Percentiles rank a stretch among this genome's conserved stretches.
Evolutionary conservation across 2,329 filamentous ascomycete genomes (phyloP).

Genomic region (Aspergillus fumigatus): DNA sequence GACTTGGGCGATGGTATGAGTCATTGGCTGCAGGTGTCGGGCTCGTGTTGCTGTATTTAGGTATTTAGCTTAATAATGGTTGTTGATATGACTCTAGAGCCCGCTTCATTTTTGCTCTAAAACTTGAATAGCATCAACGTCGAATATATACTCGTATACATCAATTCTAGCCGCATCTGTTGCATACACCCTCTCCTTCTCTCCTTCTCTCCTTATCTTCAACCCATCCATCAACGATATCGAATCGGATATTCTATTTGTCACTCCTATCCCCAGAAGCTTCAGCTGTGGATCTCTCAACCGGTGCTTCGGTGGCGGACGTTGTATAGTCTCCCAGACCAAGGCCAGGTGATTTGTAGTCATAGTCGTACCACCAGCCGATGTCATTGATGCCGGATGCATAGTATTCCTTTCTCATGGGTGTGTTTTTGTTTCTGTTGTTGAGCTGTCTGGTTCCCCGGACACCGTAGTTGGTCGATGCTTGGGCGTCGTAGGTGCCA

Average conservation of each 20-base stretch:
- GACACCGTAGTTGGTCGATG: neutral
- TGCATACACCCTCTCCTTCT: neutral
- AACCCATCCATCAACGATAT: neutral
- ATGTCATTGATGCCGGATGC: neutral
- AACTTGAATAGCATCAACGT: too few relatives aligned
- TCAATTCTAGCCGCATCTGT: neutral
- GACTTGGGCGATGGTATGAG: neutral
- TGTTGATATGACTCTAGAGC: too few relatives aligned
- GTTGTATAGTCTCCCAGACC: neutral
- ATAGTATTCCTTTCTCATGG: neutral
- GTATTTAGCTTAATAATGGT: too few relatives aligned
- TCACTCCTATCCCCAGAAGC: neutral
- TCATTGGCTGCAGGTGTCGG: neutral
- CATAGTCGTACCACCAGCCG: neutral
- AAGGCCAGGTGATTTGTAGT: neutral
- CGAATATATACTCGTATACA: neutral
- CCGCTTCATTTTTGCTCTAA: too few relatives aligned
- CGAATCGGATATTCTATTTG: neutral
- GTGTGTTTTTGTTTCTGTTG: neutral
- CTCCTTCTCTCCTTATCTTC: too few relatives aligned
- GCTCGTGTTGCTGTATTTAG: too few relatives aligned
- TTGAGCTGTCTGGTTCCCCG: neutral
- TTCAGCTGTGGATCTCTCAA: neutral
- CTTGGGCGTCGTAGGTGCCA: neutral
- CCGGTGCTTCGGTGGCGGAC: neutral